Percentiles rank a stretch among this genome's conserved stretches.
Evolutionary conservation across 2,329 filamentous ascomycete species (phyloP).

Genomic region (Verticillium zaregamsianum): DNA sequence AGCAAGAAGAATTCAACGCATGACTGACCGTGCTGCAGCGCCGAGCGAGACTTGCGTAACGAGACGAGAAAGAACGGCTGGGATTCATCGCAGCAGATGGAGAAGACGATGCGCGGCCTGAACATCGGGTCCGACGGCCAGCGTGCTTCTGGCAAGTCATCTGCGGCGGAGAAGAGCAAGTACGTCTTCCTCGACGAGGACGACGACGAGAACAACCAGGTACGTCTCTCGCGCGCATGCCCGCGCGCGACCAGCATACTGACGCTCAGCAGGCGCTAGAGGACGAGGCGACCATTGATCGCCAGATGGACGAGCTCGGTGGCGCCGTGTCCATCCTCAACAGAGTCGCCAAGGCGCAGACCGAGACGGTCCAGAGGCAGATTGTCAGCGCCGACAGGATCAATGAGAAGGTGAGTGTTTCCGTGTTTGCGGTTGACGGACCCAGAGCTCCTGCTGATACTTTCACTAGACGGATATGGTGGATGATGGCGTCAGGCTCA

Average conservation of each 20-base stretch:
- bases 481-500: conserved; percentile 76
- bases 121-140: conserved; percentile 20
- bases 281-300: conserved; percentile 53
- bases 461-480: conserved; percentile 68
- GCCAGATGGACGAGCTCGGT: conserved; percentile 60
- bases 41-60: conserved; percentile 63
- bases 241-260: too few species aligned
- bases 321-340: conserved; percentile 69
- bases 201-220: conserved; percentile 50
- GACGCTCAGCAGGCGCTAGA: conserved; percentile 29
- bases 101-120: conserved; percentile 42
- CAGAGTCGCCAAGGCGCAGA: conserved; percentile 67
- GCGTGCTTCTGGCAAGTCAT: conserved; percentile 16
- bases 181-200: conserved; percentile 78
- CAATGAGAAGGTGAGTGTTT: conserved; percentile 62
- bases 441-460: conserved; percentile 21
- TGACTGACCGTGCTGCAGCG: conserved; percentile 3
- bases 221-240: too few species aligned
- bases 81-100: conserved; percentile 48
- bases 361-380: conserved; percentile 70
- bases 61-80: conserved; percentile 52
- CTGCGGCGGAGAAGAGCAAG: conserved; percentile 35
- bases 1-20: background rate
- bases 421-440: background rate
- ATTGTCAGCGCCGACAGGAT: conserved; percentile 74